Base-by-base conservation (phyloP, 176 grass and related monocot species). In the Bonia amplexicaulis region DNA sequence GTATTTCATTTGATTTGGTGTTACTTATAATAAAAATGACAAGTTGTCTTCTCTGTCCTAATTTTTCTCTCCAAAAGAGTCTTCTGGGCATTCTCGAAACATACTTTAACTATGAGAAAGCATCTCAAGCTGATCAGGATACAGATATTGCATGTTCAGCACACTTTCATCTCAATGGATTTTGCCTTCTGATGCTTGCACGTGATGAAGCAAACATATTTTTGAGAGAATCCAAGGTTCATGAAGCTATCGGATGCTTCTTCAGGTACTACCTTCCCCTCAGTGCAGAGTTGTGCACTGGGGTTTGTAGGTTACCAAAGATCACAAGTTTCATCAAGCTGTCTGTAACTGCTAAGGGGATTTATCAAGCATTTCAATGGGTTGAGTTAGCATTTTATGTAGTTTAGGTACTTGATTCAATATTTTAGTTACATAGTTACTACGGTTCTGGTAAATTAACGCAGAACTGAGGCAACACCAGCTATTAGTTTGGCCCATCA, bases 171-270 rank as follows among this genome's bases (percentile, higher is more conserved):
- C 93, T 98, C 63, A 87, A 84, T 80, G 96, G 96, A 85, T 98
- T 93, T 90, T 98, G 91, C 87, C 77, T 95, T 78, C 73, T 98
- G 73, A 71, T 92, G 82, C 93, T 89, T 73, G 91, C 93, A 59
- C 86, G 86, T 55, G 84, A 84, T 81, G 89, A 90, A 90, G 88
- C 87, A 74, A 89, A 93, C 86, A 81, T 77, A 61, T 79, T 86
- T 74, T 80, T 95, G 68, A 98, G 86, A 89, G 91, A 95, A 80
- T 92, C 86, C 77, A 95, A 92, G 75, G 87, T 88, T 58, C 85
- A 85, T 87, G 93, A 93, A 93, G 86, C 96, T 67, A 85, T 98
- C 69, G 46, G 58, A 70, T 98, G 93, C 82, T 92, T 98, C 88
- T 98, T 95, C 86, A 95, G 96, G 96, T 98, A 88, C 66, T 22